Evolutionary conservation across 2,329 filamentous ascomycete species (phyloP), one percentile per base, ranked within the genome.

Genomic region (Hortaea werneckii): DNA sequence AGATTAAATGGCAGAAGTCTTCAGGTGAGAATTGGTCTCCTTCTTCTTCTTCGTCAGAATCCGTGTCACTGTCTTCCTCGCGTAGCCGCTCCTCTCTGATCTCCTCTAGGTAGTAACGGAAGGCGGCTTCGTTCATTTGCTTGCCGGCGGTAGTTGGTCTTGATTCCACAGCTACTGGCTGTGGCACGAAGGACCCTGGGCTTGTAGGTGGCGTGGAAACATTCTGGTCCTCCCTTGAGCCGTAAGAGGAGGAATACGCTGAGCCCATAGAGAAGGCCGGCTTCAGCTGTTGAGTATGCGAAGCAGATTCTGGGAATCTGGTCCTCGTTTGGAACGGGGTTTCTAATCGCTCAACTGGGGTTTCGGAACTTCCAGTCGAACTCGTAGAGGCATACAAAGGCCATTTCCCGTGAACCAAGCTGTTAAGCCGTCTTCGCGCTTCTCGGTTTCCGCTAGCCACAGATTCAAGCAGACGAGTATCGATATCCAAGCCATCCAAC

Each of bases 141-240:
- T 57, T 57, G 26, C 55, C 55, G 11, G 47, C 49, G 4, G 46
- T 44, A 34, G 28, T 44, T 0, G 44, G 37, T 5, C 28, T 43
- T 11, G 12, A n/a, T 7, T 7, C 7, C 7, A 7, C 7, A 38
- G 37, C 37, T 20, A 9, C 8, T 20, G 37, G 37, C 30, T n/a
- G n/a, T 34, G 7, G 7, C 37, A 38, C 37, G 37, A 9, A 6
- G 37, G 9, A 38, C 12, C 6, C 37, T 6, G 37, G 37, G 37
- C 37, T 38, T 8, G 12, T 13, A 6, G 37, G 8, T 20, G 7
- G 8, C 6, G 37, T 8, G 7, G 7, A 6, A 13, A 10, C 12
- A 8, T 38, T 12, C 8, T 9, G 37, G 37, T 13, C 12, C 6
- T 13, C 7, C 9, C 37, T 38, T 9, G 37, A 38, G 12, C 8